Evolutionary conservation across 176 grass and related monocot genomes (phyloP), one percentile per base, ranked within the genome.

Genomic region (Zoysia japonica): DNA sequence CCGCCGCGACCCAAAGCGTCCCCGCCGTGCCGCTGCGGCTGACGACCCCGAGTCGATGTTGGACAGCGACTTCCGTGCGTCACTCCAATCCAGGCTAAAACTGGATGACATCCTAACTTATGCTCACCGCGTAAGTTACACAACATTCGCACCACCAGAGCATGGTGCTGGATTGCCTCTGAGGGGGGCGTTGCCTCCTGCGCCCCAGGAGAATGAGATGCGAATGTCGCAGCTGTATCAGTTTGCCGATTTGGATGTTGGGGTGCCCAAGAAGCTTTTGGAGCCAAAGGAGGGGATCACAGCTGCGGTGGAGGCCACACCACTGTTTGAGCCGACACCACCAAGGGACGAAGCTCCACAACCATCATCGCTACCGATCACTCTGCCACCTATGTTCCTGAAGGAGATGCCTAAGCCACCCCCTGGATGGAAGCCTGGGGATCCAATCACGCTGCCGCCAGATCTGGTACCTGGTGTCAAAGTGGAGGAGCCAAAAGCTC

Each of bases 81-180:
- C 91, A 5, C 89, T 97, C 16, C 89, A 92, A 78, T 97, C 96
- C 40, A 85, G 80, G 5, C 72, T 95, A 49, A 89, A 99, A 47
- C 68, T 99, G 45, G 75, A 99, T 3, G 92, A 99, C 61, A 73
- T 99, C 17, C 75, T 99, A 44, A 53, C 90, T 16, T 99, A 93
- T 61, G 96, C 96, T 5, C 90, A 95, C 55, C 86, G 86, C 67
- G 91, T 99, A 75, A 99, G 96, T 83, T 99, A 93, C 78, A 93
- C 96, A 5, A 95, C 96, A 16, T 99, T 99, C 74, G 96, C 96
- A 1, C 96, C 96, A 3, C 96, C 96, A 6, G 96, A 99, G 84
- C 96, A 99, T 15, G 92, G 92, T n/a, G 92, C 92, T 9, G 96
- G 96, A 42, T 60, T 99, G 40, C 96, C 90, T 53, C 88, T 99